Evolutionary conservation across 2,329 filamentous ascomycete species (phyloP).

Genomic region (Ophiostoma quercus): DNA sequence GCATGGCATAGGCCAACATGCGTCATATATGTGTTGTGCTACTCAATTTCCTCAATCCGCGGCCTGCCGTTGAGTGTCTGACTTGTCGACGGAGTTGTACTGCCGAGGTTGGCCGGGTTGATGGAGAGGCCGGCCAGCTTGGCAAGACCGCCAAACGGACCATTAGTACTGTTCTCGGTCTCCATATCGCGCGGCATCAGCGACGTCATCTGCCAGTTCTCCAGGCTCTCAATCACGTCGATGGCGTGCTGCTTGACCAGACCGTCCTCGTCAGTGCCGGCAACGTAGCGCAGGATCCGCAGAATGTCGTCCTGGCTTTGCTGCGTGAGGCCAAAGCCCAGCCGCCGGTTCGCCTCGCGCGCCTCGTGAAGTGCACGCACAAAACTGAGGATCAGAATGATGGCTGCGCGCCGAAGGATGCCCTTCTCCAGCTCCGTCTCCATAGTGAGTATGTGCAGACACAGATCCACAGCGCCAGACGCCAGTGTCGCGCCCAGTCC

Average conservation of each 20-base stretch:
- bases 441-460: conserved; percentile 56
- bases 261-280: conserved; percentile 60
- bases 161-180: conserved; percentile 9
- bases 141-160: conserved; percentile 25
- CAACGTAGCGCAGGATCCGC: conserved; percentile 58
- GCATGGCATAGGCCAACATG: neutral
- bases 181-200: conserved; percentile 26
- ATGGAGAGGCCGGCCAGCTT: conserved; percentile 41
- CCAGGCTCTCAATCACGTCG: conserved; percentile 62
- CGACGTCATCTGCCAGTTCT: conserved; percentile 51
- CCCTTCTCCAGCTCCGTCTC: conserved; percentile 56
- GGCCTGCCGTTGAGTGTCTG: conserved; percentile 10
- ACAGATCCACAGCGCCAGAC: conserved; percentile 56
- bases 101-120: conserved; percentile 12
- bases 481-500: conserved; percentile 51
- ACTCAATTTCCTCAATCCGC: conserved; percentile 28
- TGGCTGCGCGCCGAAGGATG: conserved; percentile 62
- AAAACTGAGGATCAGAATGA: conserved; percentile 58
- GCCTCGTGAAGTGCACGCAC: conserved; percentile 55
- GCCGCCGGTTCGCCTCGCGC: conserved; percentile 41
- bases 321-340: conserved; percentile 52
- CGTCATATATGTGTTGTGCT: neutral
- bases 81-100: neutral
- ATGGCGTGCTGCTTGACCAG: conserved; percentile 62
- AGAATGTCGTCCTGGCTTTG: conserved; percentile 57